Base-by-base conservation (phyloP, 352 stramenopile genomes). In the Globisporangium barbulae region DNA sequence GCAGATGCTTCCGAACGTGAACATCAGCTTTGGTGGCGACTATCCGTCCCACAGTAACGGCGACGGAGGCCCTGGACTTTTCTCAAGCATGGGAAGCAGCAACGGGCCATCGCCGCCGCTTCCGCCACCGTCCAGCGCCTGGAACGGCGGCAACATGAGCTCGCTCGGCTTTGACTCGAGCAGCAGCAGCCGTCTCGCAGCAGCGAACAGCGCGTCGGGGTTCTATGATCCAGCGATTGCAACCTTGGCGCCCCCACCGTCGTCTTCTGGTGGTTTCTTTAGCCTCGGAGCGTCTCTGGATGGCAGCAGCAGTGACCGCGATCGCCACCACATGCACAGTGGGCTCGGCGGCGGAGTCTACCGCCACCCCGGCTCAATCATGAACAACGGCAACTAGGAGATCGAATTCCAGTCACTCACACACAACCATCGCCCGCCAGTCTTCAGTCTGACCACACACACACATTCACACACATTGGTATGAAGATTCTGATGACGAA, bases 1-100 rank as follows among this genome's bases (percentile, higher is more conserved):
- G 78, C 81, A 92, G 63, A 94, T 94, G 85, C 79, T 94, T 19
- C 85, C 85, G 10, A 94, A 94, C 59, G 85, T 94, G 33, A 93
- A 94, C 73, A 94, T 94, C 56, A 94, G 85, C 73, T 91, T 82
- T 56, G 84, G 85, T n/a, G 81, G 82, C 21, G 81, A 93, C 49
- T 92, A 86, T 48, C 64, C 72, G 13, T 58, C 61, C 5, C 61
- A 61, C 52, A 64, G 33, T 19, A 55, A 48, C 19, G 30, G 25
- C 21, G 35, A 37, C 19, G 33, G 8, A 25, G 30, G 17, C 17
- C 21, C 41, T 17, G 62, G 53, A 8, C 39, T 53, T 10, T 68
- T 68, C 22, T 25, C 45, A 7, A 45, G 54, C 7, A 48, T 58
- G 61, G 17, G 48, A n/a, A 53, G 15, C 5, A 37, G 25, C 52